Base-by-base conservation (phyloP, 176 grass and related monocot species). In the Puccinellia tenuiflora region DNA sequence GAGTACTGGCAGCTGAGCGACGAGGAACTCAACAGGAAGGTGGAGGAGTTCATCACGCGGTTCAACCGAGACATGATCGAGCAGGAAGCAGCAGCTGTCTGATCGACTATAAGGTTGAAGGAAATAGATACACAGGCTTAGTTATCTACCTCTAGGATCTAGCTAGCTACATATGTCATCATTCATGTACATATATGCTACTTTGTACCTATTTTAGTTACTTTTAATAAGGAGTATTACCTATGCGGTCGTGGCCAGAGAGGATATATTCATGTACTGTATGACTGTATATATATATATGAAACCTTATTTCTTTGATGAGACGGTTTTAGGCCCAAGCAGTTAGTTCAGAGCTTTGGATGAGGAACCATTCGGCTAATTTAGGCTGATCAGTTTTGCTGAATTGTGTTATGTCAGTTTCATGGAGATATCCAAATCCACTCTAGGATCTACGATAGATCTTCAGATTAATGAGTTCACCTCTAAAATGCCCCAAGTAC, bases 1-100 rank as follows among this genome's bases (percentile, higher is more conserved):
- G 83, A 92, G 53, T 92, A 92, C 57, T 87, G 87, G 72, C 52
- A 81, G 69, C 75, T 97, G 71, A 92, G 84, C 9, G 77, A 94
- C 57, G 95, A 97, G 86, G 95, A 94, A 84, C 92, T 97, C 8
- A 97, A 94, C 48, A 66, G 38, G 73, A 92, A 88, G 88, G 90
- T 94, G 9, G 95, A 97, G 78, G 92, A 94, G 75, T 97, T 97
- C 83, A 97, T 97, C 46, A 83, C 86, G 9, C 82, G 86, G 37
- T 97, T 92, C 85, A 94, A 97, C 70, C 83, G 75, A 57, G 84
- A 97, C 84, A 97, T 97, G 76, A 6, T 87, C 67, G 30, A 78
- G 70, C 84, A 86, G 70, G 90, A 87, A 80, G 84, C 83, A 75
- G 33, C 47, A 34, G 69, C 29, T 13, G 2, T 18, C 57, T 74